Conservation (phyloP, 2,329 filamentous ascomycete genomes). For the Fragosphaeria purpurea region DNA sequence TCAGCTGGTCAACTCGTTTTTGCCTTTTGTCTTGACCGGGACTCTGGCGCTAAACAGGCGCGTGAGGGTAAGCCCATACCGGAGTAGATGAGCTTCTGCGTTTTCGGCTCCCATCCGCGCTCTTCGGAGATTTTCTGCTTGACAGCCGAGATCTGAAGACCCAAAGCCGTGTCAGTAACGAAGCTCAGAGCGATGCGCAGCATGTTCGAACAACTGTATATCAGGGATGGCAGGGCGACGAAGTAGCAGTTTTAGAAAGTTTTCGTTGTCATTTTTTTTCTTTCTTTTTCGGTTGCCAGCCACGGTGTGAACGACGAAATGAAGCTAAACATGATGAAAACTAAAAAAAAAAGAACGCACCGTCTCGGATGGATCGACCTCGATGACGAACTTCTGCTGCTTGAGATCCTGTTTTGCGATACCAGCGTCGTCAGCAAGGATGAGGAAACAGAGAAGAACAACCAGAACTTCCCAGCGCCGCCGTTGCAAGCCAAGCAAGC, state of each 20-base stretch:
- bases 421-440: constrained; percentile 9
- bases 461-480: too few species aligned
- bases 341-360: constrained; percentile 42
- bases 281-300: neutral
- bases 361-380: constrained; percentile 84
- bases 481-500: neutral
- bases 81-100: constrained; percentile 96
- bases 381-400: constrained; percentile 96
- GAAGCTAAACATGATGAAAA: neutral
- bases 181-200: neutral
- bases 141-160: constrained; percentile 65
- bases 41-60: neutral
- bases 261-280: neutral
- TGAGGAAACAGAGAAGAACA: neutral
- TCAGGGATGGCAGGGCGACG: constrained; percentile 2
- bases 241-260: constrained; percentile 7
- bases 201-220: neutral
- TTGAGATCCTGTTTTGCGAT: constrained; percentile 70
- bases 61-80: constrained; percentile 41
- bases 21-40: too few species aligned
- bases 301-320: too few species aligned
- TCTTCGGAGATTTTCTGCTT: constrained; percentile 88
- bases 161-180: constrained; percentile 15
- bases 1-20: constrained; percentile 15
- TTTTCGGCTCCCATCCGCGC: constrained; percentile 86